Evolutionary conservation across 1,284 basidiomycete species (phyloP), one percentile per base, ranked within the genome.

Genomic region (Fomitopsis palustris): DNA sequence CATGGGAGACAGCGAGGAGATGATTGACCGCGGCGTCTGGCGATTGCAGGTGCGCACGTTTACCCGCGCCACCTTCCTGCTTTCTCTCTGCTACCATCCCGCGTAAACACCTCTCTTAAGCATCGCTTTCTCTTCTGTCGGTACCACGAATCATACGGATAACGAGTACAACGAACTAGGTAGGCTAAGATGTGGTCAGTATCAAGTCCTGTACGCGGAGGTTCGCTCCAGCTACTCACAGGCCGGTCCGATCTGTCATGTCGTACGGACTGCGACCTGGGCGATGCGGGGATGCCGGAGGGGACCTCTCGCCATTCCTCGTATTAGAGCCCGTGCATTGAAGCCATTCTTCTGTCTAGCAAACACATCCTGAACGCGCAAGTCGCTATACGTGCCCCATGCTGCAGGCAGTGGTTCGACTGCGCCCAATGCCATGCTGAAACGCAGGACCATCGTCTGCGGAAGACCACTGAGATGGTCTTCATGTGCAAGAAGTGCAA

Each of bases 401-500:
- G 95, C 77, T 97, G 95, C 84, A 91, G 92, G 71, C 89, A 88
- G 69, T 97, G 95, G 94, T 97, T 86, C 71, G 95, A 97, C 74
- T 99, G 97, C 71, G 81, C 96, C 8, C 86, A 98, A 78, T 99
- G 97, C 71, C 93, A 99, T 69, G 92, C 86, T 0, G 96, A 98
- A 68, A 71, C 80, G 14, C 81, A 92, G 72, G 83, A 86, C 62
- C 96, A 99, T 69, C 66, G 63, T 1, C 79, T 99, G 35, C 75
- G 76, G 12, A 92, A 88, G 75, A 94, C 93, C 54, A 82, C 78
- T 47, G 96, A 98, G 77, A 95, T 99, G 94, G 80, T 80, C 0
- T 97, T 99, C 72, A 78, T 93, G 67, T 99, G 97, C 81, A 99
- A 99, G 76, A 97, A 98, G 76, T 99, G 97, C 81, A 92, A 92